Evolutionary conservation across 192 early-diverging fungal species (phyloP), one percentile per base, ranked within the genome.

Genomic region (Podila epigama): DNA sequence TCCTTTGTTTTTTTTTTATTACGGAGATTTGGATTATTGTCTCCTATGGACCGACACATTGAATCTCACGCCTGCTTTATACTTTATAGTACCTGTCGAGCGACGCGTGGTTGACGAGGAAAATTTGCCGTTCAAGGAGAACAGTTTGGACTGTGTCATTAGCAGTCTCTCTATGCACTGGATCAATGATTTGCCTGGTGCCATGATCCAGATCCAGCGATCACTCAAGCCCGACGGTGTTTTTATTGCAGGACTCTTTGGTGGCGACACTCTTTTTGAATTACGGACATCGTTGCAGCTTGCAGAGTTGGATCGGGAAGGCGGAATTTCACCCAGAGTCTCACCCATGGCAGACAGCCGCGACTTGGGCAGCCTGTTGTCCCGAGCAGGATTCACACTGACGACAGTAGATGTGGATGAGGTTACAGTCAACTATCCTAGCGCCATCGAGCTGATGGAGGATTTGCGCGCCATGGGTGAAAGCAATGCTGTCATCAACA

Each of bases 241-340:
- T 58, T 98, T 98, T 75, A 87, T 98, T 53, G 96, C 90, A 11
- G 92, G 95, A 7, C 92, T 98, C 90, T 88, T 96, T 83, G 96
- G 97, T 35, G 95, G 94, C 4, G 97, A 98, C 60, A 95, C 96
- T n/a, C 82, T 98, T 27, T 98, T 93, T 87, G 97, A 98, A 79
- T 84, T 98, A 18, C 75, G 90, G 89, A 93, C 94, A 4, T 89
- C 94, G 2, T 68, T 98, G 61, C 97, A 97, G 72, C 79, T 98
- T 56, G 94, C 95, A 2, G 95, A 98, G 70, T 68, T 87, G n/a
- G 97, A 98, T 79, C 85, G 97, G 10, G 92, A 91, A 61, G 90
- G 94, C 8, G 97, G 97, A 4, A 86, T 98, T 39, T 89, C 93
- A 10, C 92, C 95, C 0, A 90, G 96, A 36, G 86, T 97, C 20